Percentiles rank a stretch among this genome's conserved stretches.
These are phyloP conservation scores for Neofusicoccum kwambonambiense DNA, from an alignment of 2,329 filamentous ascomycete genomes.

Conservation along the genomic window DNA sequence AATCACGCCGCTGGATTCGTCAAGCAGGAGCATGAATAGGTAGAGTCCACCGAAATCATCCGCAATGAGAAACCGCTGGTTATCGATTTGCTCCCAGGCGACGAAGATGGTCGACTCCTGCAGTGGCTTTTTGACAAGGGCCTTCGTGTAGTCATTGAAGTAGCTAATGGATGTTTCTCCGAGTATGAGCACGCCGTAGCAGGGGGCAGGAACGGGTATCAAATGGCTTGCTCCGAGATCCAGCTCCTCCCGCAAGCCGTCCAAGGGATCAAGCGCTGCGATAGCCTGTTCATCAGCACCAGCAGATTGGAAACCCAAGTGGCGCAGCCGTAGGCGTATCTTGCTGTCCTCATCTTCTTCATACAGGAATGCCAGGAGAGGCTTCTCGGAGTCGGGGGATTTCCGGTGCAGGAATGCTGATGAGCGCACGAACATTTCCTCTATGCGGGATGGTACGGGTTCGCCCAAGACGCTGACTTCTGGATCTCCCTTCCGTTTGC, in stretches of 20 bases:
- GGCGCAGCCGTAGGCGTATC: constrained; percentile 55
- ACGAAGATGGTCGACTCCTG: constrained; percentile 80
- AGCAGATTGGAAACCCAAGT: constrained; percentile 51
- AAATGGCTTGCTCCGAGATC: constrained; percentile 62
- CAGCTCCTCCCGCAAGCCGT: constrained; percentile 53
- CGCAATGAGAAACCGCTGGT: constrained; percentile 78
- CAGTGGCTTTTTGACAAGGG: constrained; percentile 63
- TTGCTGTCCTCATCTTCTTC: constrained; percentile 58
- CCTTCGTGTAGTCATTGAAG: constrained; percentile 73
- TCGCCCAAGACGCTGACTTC: constrained; percentile 59
- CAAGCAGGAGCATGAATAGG: constrained; percentile 74
- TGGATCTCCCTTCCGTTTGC: constrained; percentile 51
- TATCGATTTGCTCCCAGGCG: constrained; percentile 85
- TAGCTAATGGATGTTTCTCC: constrained; percentile 74
- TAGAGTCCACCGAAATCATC: constrained; percentile 89
- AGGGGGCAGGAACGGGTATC: constrained; percentile 59
- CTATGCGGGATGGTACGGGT: constrained; percentile 60
- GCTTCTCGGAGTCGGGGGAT: constrained; percentile 46
- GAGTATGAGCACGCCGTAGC: constrained; percentile 49
- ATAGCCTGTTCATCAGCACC: constrained; percentile 46
- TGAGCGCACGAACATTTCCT: constrained; percentile 66
- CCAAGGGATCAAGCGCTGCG: constrained; percentile 54
- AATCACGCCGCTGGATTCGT: constrained; percentile 60
- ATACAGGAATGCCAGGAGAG: constrained; percentile 64
- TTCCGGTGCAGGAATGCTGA: constrained; percentile 64